Percentiles rank a stretch among this genome's conserved stretches.
Conservation (phyloP, 2,329 filamentous ascomycete species). For the Aureobasidium sp. region DNA sequence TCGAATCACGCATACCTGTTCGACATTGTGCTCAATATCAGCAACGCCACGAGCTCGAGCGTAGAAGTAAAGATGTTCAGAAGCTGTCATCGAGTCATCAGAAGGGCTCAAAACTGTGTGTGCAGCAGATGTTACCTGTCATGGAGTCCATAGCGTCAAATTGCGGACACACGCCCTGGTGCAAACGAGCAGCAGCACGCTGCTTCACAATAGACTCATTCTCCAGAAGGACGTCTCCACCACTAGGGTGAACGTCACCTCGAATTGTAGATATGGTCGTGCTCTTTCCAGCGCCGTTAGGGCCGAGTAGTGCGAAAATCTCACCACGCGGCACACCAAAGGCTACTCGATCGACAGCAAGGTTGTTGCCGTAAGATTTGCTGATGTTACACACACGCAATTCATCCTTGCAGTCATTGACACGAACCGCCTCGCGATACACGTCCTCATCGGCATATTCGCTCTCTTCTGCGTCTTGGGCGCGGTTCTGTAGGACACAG, state of each 20-base stretch:
- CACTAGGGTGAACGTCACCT: slow-evolving; percentile 73
- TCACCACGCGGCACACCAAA: slow-evolving; percentile 75
- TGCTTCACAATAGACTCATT: slow-evolving; percentile 65
- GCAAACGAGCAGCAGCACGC: slow-evolving; percentile 63
- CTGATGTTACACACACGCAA: slow-evolving; percentile 73
- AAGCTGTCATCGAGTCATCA: slow-evolving; percentile 86
- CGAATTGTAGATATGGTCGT: slow-evolving; percentile 84
- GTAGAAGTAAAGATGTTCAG: slow-evolving; percentile 83
- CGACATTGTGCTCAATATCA: slow-evolving; percentile 69
- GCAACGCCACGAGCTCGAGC: slow-evolving; percentile 73
- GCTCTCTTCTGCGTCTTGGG: slow-evolving; percentile 37
- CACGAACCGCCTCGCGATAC: slow-evolving; percentile 55
- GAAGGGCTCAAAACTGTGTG: too few relatives aligned
- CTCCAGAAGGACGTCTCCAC: slow-evolving; percentile 78
- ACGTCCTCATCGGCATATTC: slow-evolving; percentile 50
- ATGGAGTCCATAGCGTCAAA: slow-evolving; percentile 75
- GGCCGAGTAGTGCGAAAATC: slow-evolving; percentile 82
- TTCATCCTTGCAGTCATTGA: slow-evolving; percentile 57
- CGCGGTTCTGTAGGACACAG: slow-evolving; percentile 27
- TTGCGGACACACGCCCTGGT: slow-evolving; percentile 84
- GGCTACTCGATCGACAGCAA: slow-evolving; percentile 80
- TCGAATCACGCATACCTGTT: slow-evolving; percentile 45
- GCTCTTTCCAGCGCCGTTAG: slow-evolving; percentile 86
- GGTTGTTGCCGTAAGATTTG: slow-evolving; percentile 68
- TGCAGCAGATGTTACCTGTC: too few relatives aligned